Percentiles rank a stretch among this genome's conserved stretches.
phyloP scores from a whole-genome alignment of 441 rosid genomes.

The Jatropha podagrica region DNA sequence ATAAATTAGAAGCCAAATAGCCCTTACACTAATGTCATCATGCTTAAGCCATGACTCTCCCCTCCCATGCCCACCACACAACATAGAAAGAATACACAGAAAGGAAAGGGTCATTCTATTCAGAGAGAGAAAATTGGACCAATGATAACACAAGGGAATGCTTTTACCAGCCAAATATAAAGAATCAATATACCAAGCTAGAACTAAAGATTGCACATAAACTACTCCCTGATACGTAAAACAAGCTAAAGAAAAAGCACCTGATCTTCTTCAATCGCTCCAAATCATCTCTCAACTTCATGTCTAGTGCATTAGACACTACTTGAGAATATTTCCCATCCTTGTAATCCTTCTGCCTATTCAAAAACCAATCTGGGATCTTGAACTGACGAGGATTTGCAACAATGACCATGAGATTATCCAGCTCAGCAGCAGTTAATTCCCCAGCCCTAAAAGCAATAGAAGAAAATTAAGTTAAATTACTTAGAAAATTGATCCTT shows the following conservation, averaged over 20 bases:
- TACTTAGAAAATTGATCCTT: background rate
- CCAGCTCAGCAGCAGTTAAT: slow-evolving; percentile 70
- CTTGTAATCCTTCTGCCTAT: slow-evolving; percentile 89
- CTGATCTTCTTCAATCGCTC: slow-evolving; percentile 85
- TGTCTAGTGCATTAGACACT: slow-evolving; percentile 83
- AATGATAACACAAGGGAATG: too few relatives aligned
- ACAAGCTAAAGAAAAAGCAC: slow-evolving; percentile 17
- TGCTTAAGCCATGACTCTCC: too few relatives aligned
- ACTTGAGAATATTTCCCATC: slow-evolving; percentile 86
- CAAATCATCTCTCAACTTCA: slow-evolving; percentile 91
- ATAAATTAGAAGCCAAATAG: too few relatives aligned
- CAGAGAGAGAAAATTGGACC: too few relatives aligned
- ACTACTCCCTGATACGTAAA: too few relatives aligned
- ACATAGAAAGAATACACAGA: too few relatives aligned
- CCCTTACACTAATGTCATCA: too few relatives aligned
- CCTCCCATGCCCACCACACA: too few relatives aligned
- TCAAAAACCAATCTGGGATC: slow-evolving; percentile 91
- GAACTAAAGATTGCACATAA: too few relatives aligned
- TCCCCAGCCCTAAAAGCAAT: slow-evolving; percentile 65
- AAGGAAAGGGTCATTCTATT: too few relatives aligned
- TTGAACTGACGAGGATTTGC: slow-evolving; percentile 89
- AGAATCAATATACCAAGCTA: too few relatives aligned
- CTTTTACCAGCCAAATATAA: too few relatives aligned
- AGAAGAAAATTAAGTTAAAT: background rate
- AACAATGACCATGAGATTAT: slow-evolving; percentile 77